A percentile compares a stretch with the other conserved stretches of the same genome.
Conservation (phyloP, 1,284 basidiomycete species). For the Cryptococcus floricola region DNA sequence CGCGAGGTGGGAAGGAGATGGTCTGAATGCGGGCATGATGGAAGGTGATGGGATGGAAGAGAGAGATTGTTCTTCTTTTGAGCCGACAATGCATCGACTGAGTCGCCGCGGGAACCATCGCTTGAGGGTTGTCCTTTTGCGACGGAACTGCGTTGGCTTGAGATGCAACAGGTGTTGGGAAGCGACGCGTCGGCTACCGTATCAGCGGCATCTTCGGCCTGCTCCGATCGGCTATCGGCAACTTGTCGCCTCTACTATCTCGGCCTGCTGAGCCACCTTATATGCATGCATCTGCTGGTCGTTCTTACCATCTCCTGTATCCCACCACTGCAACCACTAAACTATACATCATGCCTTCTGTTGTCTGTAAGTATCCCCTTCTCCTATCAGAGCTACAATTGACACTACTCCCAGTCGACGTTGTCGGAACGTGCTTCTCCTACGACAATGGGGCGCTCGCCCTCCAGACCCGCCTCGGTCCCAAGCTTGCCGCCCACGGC, state of each 20-base stretch:
- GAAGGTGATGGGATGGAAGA: neutral
- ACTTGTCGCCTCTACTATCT: too few species aligned
- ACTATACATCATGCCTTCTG: slow-evolving; percentile 23
- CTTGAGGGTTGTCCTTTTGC: too few species aligned
- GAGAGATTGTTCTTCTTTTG: neutral
- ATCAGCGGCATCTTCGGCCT: too few species aligned
- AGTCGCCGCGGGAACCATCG: too few species aligned
- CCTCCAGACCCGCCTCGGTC: slow-evolving; percentile 23
- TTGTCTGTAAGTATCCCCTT: slow-evolving; percentile 22
- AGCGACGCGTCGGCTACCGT: too few species aligned
- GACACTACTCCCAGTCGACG: slow-evolving; percentile 30
- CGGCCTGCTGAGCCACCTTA: too few species aligned
- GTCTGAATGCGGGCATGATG: slow-evolving; percentile 12
- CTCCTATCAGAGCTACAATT: neutral
- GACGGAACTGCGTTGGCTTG: too few species aligned
- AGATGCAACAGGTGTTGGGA: too few species aligned
- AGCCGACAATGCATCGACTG: neutral
- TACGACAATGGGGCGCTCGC: slow-evolving; percentile 31
- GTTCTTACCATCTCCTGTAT: neutral
- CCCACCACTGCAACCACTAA: neutral
- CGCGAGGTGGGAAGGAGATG: slow-evolving; percentile 13
- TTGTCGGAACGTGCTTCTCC: slow-evolving; percentile 27
- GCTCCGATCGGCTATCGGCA: too few species aligned
- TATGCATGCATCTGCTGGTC: too few species aligned
- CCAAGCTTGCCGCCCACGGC: slow-evolving; percentile 23